Evolutionary conservation across 495 filamentous ascomycete species (phyloP).

Genomic region (Aspergillus nidulans): DNA sequence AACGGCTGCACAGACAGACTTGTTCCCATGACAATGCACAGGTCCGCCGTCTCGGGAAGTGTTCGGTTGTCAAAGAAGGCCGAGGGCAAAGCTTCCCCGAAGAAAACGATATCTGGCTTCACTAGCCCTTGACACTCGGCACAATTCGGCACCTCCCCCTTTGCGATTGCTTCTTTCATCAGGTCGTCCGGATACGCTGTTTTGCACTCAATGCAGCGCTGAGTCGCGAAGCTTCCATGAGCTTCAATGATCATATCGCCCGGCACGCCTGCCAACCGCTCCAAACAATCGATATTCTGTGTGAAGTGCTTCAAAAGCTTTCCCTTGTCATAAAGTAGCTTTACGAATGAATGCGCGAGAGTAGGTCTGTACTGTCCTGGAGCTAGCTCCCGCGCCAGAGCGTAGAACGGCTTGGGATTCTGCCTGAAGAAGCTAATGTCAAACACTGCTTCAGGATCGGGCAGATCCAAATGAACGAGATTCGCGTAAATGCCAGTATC

Average conservation of each 20-base stretch:
- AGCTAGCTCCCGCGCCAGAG: conserved; percentile 83
- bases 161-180: conserved; percentile 64
- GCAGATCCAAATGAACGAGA: conserved; percentile 74
- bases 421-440: conserved; percentile 80
- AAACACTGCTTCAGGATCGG: conserved; percentile 73
- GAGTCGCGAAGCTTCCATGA: conserved; percentile 88
- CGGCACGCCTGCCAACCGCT: conserved; percentile 82
- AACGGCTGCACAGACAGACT: conserved; percentile 88
- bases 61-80: conserved; percentile 59
- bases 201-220: conserved; percentile 87
- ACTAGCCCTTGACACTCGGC: conserved; percentile 71
- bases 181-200: conserved; percentile 60
- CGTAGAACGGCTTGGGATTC: conserved; percentile 88
- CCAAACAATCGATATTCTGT: conserved; percentile 95
- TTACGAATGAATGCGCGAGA: conserved; percentile 75
- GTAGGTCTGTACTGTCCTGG: conserved; percentile 89
- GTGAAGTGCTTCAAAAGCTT: conserved; percentile 84
- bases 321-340: conserved; percentile 67
- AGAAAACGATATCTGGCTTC: conserved; percentile 98
- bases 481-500: conserved; percentile 88
- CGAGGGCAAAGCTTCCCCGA: conserved; percentile 78
- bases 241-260: conserved; percentile 81
- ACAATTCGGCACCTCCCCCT: conserved; percentile 66
- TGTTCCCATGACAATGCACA: conserved; percentile 88
- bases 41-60: conserved; percentile 61